phyloP scores from a whole-genome alignment of 257 asterid species.

The Rehmannia glutinosa region DNA sequence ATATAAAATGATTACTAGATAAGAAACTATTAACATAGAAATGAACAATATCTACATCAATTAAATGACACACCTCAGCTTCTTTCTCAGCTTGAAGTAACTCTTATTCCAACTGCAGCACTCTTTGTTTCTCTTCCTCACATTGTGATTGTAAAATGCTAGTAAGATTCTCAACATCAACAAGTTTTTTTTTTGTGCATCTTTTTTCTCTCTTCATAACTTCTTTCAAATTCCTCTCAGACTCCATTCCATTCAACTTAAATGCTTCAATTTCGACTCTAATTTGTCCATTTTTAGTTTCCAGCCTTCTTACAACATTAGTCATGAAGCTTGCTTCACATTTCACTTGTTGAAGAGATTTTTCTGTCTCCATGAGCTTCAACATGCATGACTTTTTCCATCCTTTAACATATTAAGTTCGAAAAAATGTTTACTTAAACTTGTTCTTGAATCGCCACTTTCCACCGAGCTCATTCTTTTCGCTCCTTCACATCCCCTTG shows the following conservation, averaged over 20 bases:
- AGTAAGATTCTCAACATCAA: slow-evolving; percentile 14
- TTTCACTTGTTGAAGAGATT: neutral
- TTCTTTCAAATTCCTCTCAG: neutral
- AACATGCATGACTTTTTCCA: neutral
- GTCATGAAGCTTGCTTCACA: neutral
- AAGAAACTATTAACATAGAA: no score
- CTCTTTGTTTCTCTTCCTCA: slow-evolving; percentile 17
- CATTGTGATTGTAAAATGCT: slow-evolving; percentile 7
- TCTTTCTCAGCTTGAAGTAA: slow-evolving; percentile 13
- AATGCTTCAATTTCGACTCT: slow-evolving; percentile 23
- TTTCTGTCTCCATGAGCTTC: slow-evolving; percentile 19
- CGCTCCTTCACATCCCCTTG: slow-evolving; percentile 1
- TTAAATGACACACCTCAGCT: slow-evolving; percentile 17
- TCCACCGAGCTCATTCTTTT: slow-evolving; percentile 16
- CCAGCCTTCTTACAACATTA: neutral
- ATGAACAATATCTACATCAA: neutral
- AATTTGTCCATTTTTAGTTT: neutral
- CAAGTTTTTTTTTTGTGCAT: slow-evolving; percentile 10
- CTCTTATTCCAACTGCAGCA: slow-evolving; percentile 21
- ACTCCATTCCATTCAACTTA: slow-evolving; percentile 12
- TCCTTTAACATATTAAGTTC: slow-evolving; percentile 18
- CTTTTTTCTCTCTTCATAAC: slow-evolving; percentile 22
- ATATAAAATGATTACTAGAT: neutral
- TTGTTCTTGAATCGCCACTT: neutral
- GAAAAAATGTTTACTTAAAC: neutral